A percentile compares a stretch with the other conserved stretches of the same genome.
These are phyloP conservation scores for Podospora pseudoanserina DNA, from an alignment of 495 filamentous ascomycete species.

Conservation along the genomic window DNA sequence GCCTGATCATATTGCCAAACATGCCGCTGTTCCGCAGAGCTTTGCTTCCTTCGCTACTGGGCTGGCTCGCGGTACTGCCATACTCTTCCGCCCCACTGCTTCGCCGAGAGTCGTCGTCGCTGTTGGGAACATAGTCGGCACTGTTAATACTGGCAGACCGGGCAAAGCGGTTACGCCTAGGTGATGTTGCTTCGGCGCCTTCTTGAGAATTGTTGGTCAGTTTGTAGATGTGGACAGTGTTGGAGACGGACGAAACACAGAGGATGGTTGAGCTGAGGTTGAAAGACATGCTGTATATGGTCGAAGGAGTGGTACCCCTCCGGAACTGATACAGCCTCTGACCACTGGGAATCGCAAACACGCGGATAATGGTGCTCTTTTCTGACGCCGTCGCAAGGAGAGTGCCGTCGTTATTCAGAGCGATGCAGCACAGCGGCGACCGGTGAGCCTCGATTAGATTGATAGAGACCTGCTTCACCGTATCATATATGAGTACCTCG, in stretches of 20 bases:
- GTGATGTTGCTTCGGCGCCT: conserved; percentile 16
- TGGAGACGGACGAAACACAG: conserved; percentile 90
- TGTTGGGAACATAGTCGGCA: conserved; percentile 30
- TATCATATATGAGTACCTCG: conserved; percentile 88
- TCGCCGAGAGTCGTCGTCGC: conserved; percentile 37
- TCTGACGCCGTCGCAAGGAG: conserved; percentile 92
- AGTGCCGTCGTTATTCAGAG: conserved; percentile 89
- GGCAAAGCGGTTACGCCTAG: conserved; percentile 21
- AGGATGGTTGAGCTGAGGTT: conserved; percentile 89
- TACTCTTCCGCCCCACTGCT: conserved; percentile 37
- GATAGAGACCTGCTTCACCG: conserved; percentile 78
- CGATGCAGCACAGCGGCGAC: conserved; percentile 84
- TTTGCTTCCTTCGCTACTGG: conserved; percentile 19
- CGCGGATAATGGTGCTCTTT: conserved; percentile 93
- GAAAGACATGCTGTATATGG: conserved; percentile 99
- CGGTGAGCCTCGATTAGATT: conserved; percentile 94
- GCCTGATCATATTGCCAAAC: conserved; percentile 84
- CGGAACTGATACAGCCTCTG: conserved; percentile 95
- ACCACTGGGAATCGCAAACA: conserved; percentile 84
- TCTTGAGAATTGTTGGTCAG: conserved; percentile 35
- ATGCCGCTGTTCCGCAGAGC: conserved; percentile 54
- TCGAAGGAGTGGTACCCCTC: conserved; percentile 85
- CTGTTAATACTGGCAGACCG: conserved; percentile 42
- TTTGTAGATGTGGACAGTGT: conserved; percentile 97
- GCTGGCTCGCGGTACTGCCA: conserved; percentile 10